Evolutionary conservation across 495 filamentous ascomycete genomes (phyloP).

Genomic region (Podospora tetraspora): DNA sequence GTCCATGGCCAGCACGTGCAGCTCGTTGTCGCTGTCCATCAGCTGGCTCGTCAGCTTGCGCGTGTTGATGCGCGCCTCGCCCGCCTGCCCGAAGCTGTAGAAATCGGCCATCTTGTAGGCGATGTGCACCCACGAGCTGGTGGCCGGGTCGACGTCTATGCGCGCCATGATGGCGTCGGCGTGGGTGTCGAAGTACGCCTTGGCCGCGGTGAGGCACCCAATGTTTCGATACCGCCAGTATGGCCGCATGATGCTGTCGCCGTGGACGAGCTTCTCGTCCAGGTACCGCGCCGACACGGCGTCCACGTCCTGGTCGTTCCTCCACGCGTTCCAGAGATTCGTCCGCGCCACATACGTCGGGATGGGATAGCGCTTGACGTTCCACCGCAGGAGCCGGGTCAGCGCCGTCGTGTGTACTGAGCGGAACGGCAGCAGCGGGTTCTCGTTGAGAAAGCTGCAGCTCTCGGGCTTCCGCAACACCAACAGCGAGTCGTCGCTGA

Average conservation of each 20-base stretch:
- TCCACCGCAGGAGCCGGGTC: constrained; percentile 43
- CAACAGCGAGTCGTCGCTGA: constrained; percentile 51
- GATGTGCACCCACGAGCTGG: constrained; percentile 56
- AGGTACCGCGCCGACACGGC: constrained; percentile 55
- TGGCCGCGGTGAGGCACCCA: constrained; percentile 47
- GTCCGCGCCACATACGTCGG: constrained; percentile 54
- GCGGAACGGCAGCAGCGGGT: constrained; percentile 51
- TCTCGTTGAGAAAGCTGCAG: constrained; percentile 52
- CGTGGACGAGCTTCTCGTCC: constrained; percentile 51
- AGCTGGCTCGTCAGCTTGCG: constrained; percentile 32
- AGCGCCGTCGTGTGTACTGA: constrained; percentile 44
- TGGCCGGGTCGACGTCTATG: constrained; percentile 54
- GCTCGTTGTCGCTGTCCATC: constrained; percentile 45
- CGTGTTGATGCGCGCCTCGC: constrained; percentile 45
- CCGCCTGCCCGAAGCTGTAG: constrained; percentile 56
- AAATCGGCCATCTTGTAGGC: constrained; percentile 58
- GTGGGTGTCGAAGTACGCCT: constrained; percentile 50
- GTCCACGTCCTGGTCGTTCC: constrained; percentile 50
- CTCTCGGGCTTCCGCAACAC: constrained; percentile 52
- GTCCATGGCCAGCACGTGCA: constrained; percentile 57
- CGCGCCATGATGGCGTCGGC: constrained; percentile 56
- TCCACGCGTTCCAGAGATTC: constrained; percentile 58
- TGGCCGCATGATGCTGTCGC: constrained; percentile 45
- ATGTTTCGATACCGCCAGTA: constrained; percentile 56
- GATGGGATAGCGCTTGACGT: constrained; percentile 47